Evolutionary conservation across 257 asterid genomes (phyloP), one percentile per base, ranked within the genome.

Genomic region (Nicotiana undulata): DNA sequence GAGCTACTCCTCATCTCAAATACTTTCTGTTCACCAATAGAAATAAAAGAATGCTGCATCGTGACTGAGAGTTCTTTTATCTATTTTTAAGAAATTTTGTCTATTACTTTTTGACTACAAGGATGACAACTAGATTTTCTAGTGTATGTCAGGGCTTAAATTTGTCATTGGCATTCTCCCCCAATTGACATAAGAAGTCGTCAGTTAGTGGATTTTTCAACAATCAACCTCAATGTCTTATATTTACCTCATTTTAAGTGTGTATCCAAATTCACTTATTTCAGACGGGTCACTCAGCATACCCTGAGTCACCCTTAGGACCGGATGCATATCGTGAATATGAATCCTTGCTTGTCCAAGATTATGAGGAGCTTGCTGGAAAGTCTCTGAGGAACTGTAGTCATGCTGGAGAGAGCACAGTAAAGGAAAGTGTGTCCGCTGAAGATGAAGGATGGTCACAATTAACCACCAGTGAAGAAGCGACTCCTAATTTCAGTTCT

Each of bases 271-370:
- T 44, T 66, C 85, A 63, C 79, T 63, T 67, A 83, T 75, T 86
- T 72, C 89, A 94, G 99, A 89, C 88, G 68, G 90, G 94, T 81
- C 98, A 96, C 90, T 94, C 99, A 29, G 87, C 97, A 80, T 94
- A 89, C 86, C 97, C 99, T 80, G 97, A 94, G 82, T 94, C 99
- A 63, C 99, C 99, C 84, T 89, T 96, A 83, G 98, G 99, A 76
- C 98, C 98, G 44, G 99, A 96, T 87, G 98, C 99, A 81, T 96
- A 85, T 83, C 91, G 29, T 77, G 99, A 96, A 79, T 96, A 96
- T 83, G 97, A 91, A 85, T 86, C 94, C 67, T 88, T 96, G 84
- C 96, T 96, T 65, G 88, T 89, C 72, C 98, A 91, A 90, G 99
- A 96, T 85, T 92, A 92, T 60, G 98, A 96, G 84, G 99, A 96